Base-by-base conservation (phyloP, 371 early-diverging fungal species). In the Lichtheimia ornata region DNA sequence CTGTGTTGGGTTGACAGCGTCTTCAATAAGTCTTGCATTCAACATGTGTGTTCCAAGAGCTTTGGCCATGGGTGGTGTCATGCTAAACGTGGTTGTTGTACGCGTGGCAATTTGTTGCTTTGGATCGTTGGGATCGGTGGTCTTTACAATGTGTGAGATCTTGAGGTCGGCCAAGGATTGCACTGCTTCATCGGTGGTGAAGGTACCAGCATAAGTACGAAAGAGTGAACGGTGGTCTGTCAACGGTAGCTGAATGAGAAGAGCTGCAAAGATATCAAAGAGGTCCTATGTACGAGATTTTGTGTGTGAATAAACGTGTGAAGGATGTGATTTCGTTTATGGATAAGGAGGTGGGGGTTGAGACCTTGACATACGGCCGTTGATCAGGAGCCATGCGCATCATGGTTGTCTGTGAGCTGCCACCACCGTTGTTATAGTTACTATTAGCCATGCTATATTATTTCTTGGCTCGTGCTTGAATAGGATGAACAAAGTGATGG, bases 181-280 rank as follows among this genome's bases (percentile, higher is more conserved):
- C 1, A 82, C 75, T 13, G 84, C 87, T 61, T 81, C 85, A 49
- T 86, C 87, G 9, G 85, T 83, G 0, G 81, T 84, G 51, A 84
- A 84, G 14, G 79, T 82, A 43, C 70, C 73, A 4, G 82, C 76
- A 56, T 86, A 84, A n/a, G 61, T 77, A 25, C 76, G 75, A 66
- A 84, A 83, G 43, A 82, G 51, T 2, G 75, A 72, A 22, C 85
- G 79, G 56, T 79, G 85, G 35, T 73, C 67, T 1, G 61, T 56
- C 5, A 79, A 51, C 9, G 68, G 74, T n/a, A 65, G 57, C 52
- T 79, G 79, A 18, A 73, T 79, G 15, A 74, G 53, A 4, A 81
- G 65, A 14, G 77, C 77, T 5, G 76, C 61, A 64, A 74, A 81
- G 24, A 81, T 69, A 58, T 81, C 81, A 53, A 71, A 72, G 18